Base-by-base conservation (phyloP, 1,284 basidiomycete genomes). In the Apiotrichum mycotoxinovorans region DNA sequence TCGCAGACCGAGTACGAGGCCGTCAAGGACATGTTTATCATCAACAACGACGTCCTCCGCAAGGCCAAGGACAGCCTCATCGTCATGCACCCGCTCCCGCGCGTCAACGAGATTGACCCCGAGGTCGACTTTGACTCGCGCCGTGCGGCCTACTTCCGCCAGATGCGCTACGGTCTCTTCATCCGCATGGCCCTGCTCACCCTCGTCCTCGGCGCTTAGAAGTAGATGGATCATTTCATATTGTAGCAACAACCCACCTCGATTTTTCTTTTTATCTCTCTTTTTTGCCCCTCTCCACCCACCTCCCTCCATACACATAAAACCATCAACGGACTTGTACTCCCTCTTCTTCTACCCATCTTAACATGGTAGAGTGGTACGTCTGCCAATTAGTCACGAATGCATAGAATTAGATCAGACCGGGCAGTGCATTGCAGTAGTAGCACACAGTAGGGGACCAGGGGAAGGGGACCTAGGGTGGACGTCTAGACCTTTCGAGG, bases 111-210 rank as follows among this genome's bases (percentile, higher is more conserved):
- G 87, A 95, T 98, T 67, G 93, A 96, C 73, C 90, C 93, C 8
- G 94, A 98, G 75, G 93, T 99, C 52, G 96, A 98, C 79, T 98
- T 96, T 69, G 95, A 98, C 76, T 88, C 85, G 15, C 85, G 89
- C 46, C 84, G 94, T 15, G 95, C 94, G 1, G 94, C 93, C 33
- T 98, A 97, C 80, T 97, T 98, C 87, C 86, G 96, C 49, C 94
- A 98, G 76, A 97, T 98, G 93, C 87, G 93, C 62, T 96, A 95
- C 77, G 96, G 95, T 52, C 86, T 98, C 64, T 98, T 94, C 75
- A 83, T 89, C 65, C 85, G 87, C 54, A 88, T 88, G 87, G 87
- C 87, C 7, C 78, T 88, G 35, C 79, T 88, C 26, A 83, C 84
- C 10, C 85, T 85, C 69, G 85, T 88, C 45, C 80, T 88, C 72